phyloP scores from a whole-genome alignment of 371 early-diverging fungal species.

The Mortierella sp. region DNA sequence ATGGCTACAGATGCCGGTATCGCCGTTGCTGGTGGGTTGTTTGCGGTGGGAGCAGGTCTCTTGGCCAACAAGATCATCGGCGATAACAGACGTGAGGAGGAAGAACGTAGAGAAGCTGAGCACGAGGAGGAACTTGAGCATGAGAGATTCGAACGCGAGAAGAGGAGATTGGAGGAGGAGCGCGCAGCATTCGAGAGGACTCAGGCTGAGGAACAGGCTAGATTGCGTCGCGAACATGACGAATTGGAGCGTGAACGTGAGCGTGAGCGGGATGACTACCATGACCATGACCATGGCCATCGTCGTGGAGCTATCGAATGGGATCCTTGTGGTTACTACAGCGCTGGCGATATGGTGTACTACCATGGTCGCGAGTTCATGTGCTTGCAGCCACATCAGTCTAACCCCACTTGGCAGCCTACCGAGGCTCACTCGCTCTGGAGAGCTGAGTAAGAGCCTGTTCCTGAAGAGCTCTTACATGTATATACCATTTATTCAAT shows the following conservation, averaged over 20 bases:
- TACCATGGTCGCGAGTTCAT: slow-evolving; percentile 64
- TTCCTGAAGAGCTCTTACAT: not conserved
- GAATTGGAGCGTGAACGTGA: slow-evolving; percentile 36
- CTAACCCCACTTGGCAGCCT: slow-evolving; percentile 70
- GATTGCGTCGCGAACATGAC: slow-evolving; percentile 9
- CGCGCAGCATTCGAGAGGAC: slow-evolving; percentile 32
- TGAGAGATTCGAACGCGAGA: slow-evolving; percentile 51
- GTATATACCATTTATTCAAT: slow-evolving; percentile 1
- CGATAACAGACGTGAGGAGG: slow-evolving; percentile 56
- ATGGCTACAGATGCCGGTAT: slow-evolving; percentile 60
- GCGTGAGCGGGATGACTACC: not conserved
- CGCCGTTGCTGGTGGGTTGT: slow-evolving; percentile 59
- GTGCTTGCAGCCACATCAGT: slow-evolving; percentile 66
- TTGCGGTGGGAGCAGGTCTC: slow-evolving; percentile 64
- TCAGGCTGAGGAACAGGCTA: slow-evolving; percentile 7
- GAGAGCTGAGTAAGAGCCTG: slow-evolving; percentile 57
- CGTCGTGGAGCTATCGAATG: slow-evolving; percentile 46
- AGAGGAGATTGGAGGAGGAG: slow-evolving; percentile 46
- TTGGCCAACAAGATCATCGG: slow-evolving; percentile 63
- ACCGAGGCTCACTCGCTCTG: slow-evolving; percentile 66
- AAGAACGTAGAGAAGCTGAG: slow-evolving; percentile 53
- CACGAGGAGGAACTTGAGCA: slow-evolving; percentile 38
- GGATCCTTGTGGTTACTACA: slow-evolving; percentile 67
- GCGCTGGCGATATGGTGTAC: slow-evolving; percentile 66
- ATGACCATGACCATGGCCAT: slow-evolving; percentile 18